These are phyloP conservation scores for Coemansia sp. DNA, from an alignment of 192 early-diverging fungal genomes.

Conservation along the genomic window DNA sequence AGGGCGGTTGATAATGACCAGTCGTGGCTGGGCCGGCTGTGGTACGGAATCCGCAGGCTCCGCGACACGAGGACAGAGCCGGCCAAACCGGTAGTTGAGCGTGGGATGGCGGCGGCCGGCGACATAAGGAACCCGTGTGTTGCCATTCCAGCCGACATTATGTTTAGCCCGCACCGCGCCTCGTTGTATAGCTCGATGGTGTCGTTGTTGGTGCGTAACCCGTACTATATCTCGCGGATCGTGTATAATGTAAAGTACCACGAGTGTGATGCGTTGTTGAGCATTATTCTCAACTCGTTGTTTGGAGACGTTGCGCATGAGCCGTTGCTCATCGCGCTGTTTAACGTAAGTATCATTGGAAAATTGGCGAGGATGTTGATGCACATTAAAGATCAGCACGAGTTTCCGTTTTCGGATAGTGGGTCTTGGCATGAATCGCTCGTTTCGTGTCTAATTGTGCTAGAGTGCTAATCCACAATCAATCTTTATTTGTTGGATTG, in stretches of 20 bases:
- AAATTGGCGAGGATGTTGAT: not conserved
- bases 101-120: slow-evolving; percentile 25
- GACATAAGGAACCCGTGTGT: slow-evolving; percentile 20
- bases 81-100: slow-evolving; percentile 16
- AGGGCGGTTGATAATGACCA: not conserved
- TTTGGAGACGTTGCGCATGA: slow-evolving; percentile 27
- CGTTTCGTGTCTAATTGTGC: not conserved
- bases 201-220: slow-evolving; percentile 28
- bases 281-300: slow-evolving; percentile 38
- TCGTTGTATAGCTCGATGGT: slow-evolving; percentile 34
- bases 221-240: slow-evolving; percentile 39
- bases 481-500: not conserved
- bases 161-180: slow-evolving; percentile 35
- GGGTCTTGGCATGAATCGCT: not conserved
- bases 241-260: slow-evolving; percentile 33
- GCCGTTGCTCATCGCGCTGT: slow-evolving; percentile 25
- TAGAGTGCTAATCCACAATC: no score
- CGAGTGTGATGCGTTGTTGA: slow-evolving; percentile 42
- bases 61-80: slow-evolving; percentile 4
- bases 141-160: slow-evolving; percentile 42
- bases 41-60: slow-evolving; percentile 17
- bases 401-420: not conserved
- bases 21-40: slow-evolving; percentile 24
- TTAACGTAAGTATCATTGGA: slow-evolving; percentile 25
- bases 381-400: not conserved